Evolutionary conservation across 2,329 filamentous ascomycete genomes (phyloP).

Genomic region (Nemania diffusa): DNA sequence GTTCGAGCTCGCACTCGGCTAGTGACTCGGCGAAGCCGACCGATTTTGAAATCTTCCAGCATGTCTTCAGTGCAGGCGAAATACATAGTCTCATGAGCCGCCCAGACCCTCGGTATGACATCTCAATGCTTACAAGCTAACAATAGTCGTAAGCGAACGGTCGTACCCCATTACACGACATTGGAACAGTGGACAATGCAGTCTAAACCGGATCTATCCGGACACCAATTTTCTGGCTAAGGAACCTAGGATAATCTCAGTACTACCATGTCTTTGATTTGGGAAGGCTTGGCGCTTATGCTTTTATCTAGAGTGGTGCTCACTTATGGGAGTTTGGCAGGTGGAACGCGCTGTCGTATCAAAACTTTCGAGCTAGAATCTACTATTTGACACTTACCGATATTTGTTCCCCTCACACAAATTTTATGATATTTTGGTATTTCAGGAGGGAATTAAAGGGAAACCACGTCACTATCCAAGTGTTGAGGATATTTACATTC

Average conservation of each 20-base stretch:
- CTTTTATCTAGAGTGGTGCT: conserved; percentile 24
- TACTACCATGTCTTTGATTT: conserved; percentile 23
- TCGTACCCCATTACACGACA: conserved; percentile 46
- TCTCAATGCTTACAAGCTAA: conserved; percentile 56
- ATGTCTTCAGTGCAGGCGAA: conserved; percentile 62
- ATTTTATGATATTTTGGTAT: background rate
- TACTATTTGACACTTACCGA: conserved; percentile 3
- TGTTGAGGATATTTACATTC: background rate
- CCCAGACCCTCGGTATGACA: conserved; percentile 65
- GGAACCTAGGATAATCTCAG: conserved; percentile 28
- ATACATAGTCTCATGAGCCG: conserved; percentile 61
- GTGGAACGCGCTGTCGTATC: conserved; percentile 15
- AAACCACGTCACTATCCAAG: background rate
- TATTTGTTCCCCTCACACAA: background rate
- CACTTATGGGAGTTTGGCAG: conserved; percentile 27
- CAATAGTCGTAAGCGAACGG: conserved; percentile 25
- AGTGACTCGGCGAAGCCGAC: conserved; percentile 43
- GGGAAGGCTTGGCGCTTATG: conserved; percentile 35
- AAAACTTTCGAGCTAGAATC: conserved; percentile 14
- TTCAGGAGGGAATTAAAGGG: background rate
- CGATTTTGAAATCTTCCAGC: conserved; percentile 65
- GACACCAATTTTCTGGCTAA: conserved; percentile 21
- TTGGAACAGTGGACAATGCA: conserved; percentile 40
- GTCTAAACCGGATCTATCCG: conserved; percentile 42
- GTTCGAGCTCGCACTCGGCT: conserved; percentile 48